Conservation (phyloP, 305 asterid genomes). For the Fraxinus dipetala region DNA sequence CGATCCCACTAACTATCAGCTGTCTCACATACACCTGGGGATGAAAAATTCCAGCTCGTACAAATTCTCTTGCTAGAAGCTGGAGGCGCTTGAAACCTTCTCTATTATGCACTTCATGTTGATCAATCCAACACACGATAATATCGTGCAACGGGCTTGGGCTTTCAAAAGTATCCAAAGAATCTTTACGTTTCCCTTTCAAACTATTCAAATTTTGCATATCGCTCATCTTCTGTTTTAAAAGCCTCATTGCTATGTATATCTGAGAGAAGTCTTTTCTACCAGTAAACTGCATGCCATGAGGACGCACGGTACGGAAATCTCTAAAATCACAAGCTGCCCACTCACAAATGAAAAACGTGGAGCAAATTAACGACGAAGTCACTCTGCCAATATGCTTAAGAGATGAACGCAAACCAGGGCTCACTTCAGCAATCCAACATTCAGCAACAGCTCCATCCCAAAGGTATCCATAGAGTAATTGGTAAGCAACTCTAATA, state of each 20-base stretch:
- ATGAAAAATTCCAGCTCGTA: slow-evolving; percentile 71
- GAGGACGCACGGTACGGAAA: slow-evolving; percentile 65
- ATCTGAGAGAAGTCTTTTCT: slow-evolving; percentile 79
- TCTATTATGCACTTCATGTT: slow-evolving; percentile 79
- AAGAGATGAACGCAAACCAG: slow-evolving; percentile 70
- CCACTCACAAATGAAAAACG: slow-evolving; percentile 94
- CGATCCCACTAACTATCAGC: slow-evolving; percentile 84
- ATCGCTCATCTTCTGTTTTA: slow-evolving; percentile 70
- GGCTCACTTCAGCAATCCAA: slow-evolving; percentile 84
- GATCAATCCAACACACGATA: slow-evolving; percentile 96
- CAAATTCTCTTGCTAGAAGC: slow-evolving; percentile 69
- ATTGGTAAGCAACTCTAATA: slow-evolving; percentile 54
- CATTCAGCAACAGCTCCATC: slow-evolving; percentile 70
- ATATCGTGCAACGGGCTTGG: slow-evolving; percentile 87
- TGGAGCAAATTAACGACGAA: slow-evolving; percentile 64
- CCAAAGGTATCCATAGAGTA: slow-evolving; percentile 69
- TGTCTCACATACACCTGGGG: slow-evolving; percentile 94
- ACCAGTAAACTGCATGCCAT: slow-evolving; percentile 79
- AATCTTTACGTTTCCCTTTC: slow-evolving; percentile 37
- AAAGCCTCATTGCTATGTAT: slow-evolving; percentile 72
- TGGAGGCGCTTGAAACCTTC: slow-evolving; percentile 85
- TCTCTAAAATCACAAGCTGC: slow-evolving; percentile 93
- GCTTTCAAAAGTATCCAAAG: slow-evolving; percentile 59
- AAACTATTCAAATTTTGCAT: slow-evolving; percentile 40
- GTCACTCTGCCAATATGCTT: slow-evolving; percentile 62